phyloP scores from a whole-genome alignment of 192 early-diverging fungal species.

The Backusella circina region DNA sequence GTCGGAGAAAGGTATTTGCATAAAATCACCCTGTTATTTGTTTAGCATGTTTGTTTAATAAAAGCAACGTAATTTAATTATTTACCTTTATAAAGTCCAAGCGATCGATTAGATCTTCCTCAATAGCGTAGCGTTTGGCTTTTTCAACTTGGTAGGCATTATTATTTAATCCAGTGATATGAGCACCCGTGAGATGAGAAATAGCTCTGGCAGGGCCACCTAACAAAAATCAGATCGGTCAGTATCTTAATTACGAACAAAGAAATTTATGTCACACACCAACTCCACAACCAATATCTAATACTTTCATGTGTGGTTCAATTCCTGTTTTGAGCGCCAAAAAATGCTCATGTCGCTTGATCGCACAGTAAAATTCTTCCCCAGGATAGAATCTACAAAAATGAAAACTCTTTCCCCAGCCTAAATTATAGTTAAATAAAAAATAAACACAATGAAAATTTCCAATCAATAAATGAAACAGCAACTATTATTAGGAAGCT shows the following conservation, averaged over 20 bases:
- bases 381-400: conserved; percentile 80
- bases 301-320: conserved; percentile 59
- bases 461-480: background rate
- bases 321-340: conserved; percentile 74
- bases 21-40: conserved; percentile 70
- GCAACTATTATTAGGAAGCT: background rate
- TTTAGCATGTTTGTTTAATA: background rate
- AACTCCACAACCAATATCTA: conserved; percentile 94
- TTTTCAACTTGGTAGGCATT: conserved; percentile 91
- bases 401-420: conserved; percentile 90
- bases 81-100: conserved; percentile 47
- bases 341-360: conserved; percentile 89
- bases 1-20: conserved; percentile 82
- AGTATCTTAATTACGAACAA: background rate
- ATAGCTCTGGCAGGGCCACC: conserved; percentile 93
- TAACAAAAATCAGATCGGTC: conserved; percentile 13
- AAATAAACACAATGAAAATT: background rate
- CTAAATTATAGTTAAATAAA: conserved; percentile 31
- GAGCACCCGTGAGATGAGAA: conserved; percentile 79
- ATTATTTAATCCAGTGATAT: conserved; percentile 91
- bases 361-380: conserved; percentile 73
- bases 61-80: background rate
- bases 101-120: conserved; percentile 53
- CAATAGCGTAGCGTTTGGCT: conserved; percentile 65
- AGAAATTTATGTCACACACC: conserved; percentile 41